phyloP scores from a whole-genome alignment of 805 yeast species.

The Yamadazyma philogaea region DNA sequence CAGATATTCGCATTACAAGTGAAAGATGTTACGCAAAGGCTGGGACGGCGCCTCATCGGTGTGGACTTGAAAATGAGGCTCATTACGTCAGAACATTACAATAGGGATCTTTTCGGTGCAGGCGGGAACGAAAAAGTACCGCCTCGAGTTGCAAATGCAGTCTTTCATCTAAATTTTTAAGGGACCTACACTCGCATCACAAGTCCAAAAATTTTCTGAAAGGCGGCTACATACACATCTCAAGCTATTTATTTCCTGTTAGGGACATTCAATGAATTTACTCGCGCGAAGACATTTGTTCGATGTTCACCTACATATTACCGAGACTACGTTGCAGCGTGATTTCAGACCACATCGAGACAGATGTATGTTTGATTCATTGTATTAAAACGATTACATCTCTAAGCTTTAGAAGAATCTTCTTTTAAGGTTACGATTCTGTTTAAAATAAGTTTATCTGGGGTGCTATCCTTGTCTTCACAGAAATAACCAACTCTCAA shows the following conservation, averaged over 20 bases:
- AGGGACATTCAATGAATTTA: not conserved
- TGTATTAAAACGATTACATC: not conserved
- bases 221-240: too few species aligned
- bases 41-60: not conserved
- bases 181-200: not conserved
- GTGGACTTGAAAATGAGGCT: not conserved
- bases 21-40: not conserved
- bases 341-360: not conserved
- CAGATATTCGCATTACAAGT: too few species aligned
- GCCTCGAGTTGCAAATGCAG: not conserved
- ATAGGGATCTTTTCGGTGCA: too few species aligned
- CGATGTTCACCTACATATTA: not conserved
- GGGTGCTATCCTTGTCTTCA: constrained; percentile 72
- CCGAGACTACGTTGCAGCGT: not conserved
- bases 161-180: not conserved
- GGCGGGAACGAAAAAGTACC: not conserved
- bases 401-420: constrained; percentile 12
- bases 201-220: too few species aligned
- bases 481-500: constrained; percentile 95
- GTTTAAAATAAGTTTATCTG: constrained; percentile 67
- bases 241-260: too few species aligned
- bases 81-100: not conserved
- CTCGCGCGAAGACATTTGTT: not conserved
- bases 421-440: constrained; percentile 92
- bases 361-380: not conserved